Evolutionary conservation across 148 eudicot genomes (phyloP).

Genomic region (Chenopodium quinoa): DNA sequence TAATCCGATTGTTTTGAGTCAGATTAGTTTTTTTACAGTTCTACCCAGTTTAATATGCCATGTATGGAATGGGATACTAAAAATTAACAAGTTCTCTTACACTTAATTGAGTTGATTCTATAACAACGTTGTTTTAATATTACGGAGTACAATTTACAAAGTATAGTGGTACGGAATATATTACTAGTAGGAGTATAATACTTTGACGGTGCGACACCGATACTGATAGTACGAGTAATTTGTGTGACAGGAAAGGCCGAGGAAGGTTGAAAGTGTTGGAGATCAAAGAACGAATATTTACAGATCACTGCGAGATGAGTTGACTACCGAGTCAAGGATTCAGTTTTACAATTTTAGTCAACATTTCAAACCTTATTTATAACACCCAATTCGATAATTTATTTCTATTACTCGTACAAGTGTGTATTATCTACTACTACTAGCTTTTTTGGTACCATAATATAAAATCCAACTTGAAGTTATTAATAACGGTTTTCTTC

Average conservation of each 20-base stretch:
- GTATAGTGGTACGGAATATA: no score
- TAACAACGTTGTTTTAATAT: no score
- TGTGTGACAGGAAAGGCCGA: not conserved
- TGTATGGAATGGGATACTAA: no score
- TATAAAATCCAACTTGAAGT: not conserved
- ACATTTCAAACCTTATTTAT: not conserved
- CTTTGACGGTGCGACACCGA: conserved; percentile 5
- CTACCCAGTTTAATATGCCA: no score
- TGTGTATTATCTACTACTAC: no score
- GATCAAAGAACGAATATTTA: not conserved
- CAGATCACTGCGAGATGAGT: conserved; percentile 3
- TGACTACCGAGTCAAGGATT: conserved; percentile 6
- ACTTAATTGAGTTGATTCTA: no score
- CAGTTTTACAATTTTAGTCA: not conserved
- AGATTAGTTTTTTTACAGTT: no score
- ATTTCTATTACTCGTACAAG: no score
- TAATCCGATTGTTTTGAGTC: no score
- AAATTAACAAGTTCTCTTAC: no score
- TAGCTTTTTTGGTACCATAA: not conserved
- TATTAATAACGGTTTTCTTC: not conserved
- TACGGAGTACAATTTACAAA: no score
- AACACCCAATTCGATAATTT: not conserved
- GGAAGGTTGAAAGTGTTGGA: not conserved
- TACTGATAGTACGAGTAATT: not conserved
- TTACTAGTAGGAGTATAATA: not conserved